These are phyloP conservation scores for Microbotryum scabiosae DNA, from an alignment of 1,284 basidiomycete genomes.

Conservation along the genomic window DNA sequence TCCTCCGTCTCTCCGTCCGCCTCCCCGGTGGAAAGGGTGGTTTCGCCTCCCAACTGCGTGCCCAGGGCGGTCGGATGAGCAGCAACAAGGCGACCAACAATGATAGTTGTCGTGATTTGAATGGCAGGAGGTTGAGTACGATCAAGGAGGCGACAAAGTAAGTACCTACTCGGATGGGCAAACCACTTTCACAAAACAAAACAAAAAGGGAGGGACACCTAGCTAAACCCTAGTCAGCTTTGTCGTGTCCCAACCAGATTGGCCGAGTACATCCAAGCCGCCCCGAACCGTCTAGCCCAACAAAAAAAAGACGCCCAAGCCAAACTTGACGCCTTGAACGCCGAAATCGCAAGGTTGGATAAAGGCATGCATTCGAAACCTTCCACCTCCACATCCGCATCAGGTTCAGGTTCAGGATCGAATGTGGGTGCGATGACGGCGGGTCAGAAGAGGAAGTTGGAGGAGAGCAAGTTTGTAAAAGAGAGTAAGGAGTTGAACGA, in stretches of 20 bases:
- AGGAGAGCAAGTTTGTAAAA: conserved; percentile 86
- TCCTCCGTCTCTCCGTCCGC: conserved; percentile 41
- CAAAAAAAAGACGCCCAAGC: conserved; percentile 69
- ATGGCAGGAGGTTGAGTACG: conserved; percentile 78
- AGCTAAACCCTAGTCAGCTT: background rate
- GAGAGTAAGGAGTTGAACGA: conserved; percentile 88
- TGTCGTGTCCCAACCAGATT: conserved; percentile 49
- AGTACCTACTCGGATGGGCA: conserved; percentile 30
- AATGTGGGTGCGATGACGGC: conserved; percentile 39
- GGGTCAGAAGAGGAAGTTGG: conserved; percentile 77
- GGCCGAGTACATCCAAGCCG: conserved; percentile 77
- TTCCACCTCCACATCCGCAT: conserved; percentile 32
- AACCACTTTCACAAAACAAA: too few relatives aligned
- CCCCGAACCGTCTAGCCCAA: conserved; percentile 70
- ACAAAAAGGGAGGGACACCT: too few relatives aligned
- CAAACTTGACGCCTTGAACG: conserved; percentile 73
- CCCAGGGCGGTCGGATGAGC: conserved; percentile 95
- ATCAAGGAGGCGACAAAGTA: conserved; percentile 93
- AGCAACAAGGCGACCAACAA: conserved; percentile 84
- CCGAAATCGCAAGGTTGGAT: conserved; percentile 35
- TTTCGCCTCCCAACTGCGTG: conserved; percentile 90
- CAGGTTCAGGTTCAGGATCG: conserved; percentile 15
- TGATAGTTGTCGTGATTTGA: conserved; percentile 89
- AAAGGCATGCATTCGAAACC: conserved; percentile 32
- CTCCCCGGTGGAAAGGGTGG: conserved; percentile 90